Conservation (phyloP, 2,329 filamentous ascomycete genomes). For the Cladophialophora immunda region DNA sequence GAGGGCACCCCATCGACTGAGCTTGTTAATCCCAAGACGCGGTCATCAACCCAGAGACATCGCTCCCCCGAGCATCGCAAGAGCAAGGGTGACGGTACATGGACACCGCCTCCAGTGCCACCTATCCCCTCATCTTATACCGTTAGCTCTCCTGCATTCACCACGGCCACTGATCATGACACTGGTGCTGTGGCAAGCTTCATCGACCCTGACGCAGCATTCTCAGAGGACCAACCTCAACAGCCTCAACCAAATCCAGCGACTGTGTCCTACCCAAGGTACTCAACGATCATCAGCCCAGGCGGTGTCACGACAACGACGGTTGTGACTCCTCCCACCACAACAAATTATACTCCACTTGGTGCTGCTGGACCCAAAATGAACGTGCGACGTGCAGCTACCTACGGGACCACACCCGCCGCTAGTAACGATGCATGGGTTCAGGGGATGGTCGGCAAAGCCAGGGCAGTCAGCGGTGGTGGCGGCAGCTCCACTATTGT, state of each 20-base stretch:
- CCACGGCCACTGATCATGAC: constrained; percentile 23
- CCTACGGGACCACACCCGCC: constrained; percentile 47
- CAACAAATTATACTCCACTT: constrained; percentile 49
- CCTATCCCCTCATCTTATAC: constrained; percentile 35
- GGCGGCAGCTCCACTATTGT: constrained; percentile 28
- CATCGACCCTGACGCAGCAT: background rate
- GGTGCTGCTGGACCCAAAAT: constrained; percentile 56
- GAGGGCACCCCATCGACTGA: constrained; percentile 17
- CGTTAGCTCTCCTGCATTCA: constrained; percentile 23
- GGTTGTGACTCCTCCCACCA: constrained; percentile 31
- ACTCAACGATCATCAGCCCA: constrained; percentile 18
- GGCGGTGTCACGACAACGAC: constrained; percentile 34
- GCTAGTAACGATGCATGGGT: constrained; percentile 57
- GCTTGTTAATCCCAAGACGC: constrained; percentile 21
- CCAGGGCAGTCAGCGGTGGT: constrained; percentile 44
- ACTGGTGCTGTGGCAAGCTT: constrained; percentile 8
- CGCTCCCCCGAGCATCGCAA: constrained; percentile 26
- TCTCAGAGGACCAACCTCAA: background rate
- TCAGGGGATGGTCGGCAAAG: constrained; percentile 55
- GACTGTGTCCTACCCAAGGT: constrained; percentile 9
- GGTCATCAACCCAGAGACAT: constrained; percentile 10
- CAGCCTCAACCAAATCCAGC: background rate
- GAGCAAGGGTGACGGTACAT: constrained; percentile 17
- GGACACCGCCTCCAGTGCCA: constrained; percentile 37
- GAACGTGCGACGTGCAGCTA: constrained; percentile 50